Evolutionary conservation across 768 basidiomycete genomes (phyloP), one percentile per base, ranked within the genome.

Genomic region (Fomitopsis serialis): DNA sequence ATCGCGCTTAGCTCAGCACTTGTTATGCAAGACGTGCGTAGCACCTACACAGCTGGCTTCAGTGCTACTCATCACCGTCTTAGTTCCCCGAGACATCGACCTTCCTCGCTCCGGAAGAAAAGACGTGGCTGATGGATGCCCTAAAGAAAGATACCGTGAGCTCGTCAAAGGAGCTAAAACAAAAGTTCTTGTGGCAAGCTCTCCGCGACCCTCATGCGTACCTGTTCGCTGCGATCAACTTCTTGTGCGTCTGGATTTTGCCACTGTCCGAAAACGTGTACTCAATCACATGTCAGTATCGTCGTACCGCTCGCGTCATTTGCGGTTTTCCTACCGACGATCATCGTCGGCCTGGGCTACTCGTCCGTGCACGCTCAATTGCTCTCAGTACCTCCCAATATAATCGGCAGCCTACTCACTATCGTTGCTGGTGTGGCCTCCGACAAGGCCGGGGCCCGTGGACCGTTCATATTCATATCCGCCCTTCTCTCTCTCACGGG

Each of bases 321-420:
- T 32, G 48, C 43, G 37, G 80, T 87, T 61, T 89, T 91, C 66
- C 71, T 80, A 3, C 87, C 87, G 2, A 82, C 82, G 1, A 86
- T 91, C 64, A 79, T 89, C 3, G 70, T 77, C 45, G 70, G 72
- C 12, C 74, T 86, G 2, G 83, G 83, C 24, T 84, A 75, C 62
- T 74, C 74, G 1, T 71, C 76, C 1, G 69, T 76, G 21, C 65
- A 68, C 21, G 78, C 80, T 3, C 83, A 86, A 58, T 71, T 87
- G 1, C 78, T 82, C 73, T 80, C 77, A 21, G 82, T 85, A 2
- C 73, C 71, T 4, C 73, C 73, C 1, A 70, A 68, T 37, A 66
- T 70, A 2, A 36, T 42, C 13, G 59, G 56, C 12, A 23, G 53
- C 42, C 6, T 51, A 12, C 29, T 27, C 21, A 54, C 53, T 5